Conservation (phyloP, 352 stramenopile species). For the Nannochloropsis limnetica region DNA sequence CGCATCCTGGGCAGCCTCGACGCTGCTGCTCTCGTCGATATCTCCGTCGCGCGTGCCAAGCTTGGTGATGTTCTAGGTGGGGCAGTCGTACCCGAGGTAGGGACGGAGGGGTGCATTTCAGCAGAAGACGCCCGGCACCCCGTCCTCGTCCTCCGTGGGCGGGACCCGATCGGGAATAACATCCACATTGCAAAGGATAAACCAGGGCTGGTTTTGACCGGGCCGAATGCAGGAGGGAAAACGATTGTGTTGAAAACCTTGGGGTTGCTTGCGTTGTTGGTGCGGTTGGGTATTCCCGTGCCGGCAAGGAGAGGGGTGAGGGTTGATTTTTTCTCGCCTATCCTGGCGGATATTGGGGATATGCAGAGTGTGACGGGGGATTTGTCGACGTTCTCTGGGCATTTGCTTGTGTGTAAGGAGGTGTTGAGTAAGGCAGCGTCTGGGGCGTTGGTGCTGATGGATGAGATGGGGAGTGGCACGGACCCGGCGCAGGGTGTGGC, state of each 20-base stretch:
- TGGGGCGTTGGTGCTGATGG: conserved; percentile 64
- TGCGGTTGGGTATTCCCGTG: conserved; percentile 61
- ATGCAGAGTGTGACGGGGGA: conserved; percentile 62
- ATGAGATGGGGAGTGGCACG: conserved; percentile 69
- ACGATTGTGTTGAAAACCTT: conserved; percentile 68
- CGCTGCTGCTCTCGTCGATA: background rate
- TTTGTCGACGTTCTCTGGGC: conserved; percentile 68
- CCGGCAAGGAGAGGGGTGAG: conserved; percentile 46
- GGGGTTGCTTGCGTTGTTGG: conserved; percentile 59
- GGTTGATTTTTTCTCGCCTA: conserved; percentile 63
- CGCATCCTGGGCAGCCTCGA: background rate
- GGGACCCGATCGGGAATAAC: conserved; percentile 46
- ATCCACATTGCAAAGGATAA: conserved; percentile 40
- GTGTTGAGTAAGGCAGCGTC: conserved; percentile 26
- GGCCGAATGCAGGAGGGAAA: conserved; percentile 68
- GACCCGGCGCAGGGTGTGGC: conserved; percentile 68
- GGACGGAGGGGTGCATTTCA: conserved; percentile 54
- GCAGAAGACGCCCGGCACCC: conserved; percentile 62
- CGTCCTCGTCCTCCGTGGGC: conserved; percentile 56
- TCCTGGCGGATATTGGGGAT: conserved; percentile 67
- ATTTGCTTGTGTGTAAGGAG: conserved; percentile 53
- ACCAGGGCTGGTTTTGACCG: conserved; percentile 61
- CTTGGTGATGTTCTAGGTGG: background rate
- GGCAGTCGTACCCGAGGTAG: conserved; percentile 41
- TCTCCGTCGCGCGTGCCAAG: conserved; percentile 25